Evolutionary conservation across 2,329 filamentous ascomycete genomes (phyloP), one percentile per base, ranked within the genome.

Genomic region (Ophiocordyceps camponoti-leonardi): DNA sequence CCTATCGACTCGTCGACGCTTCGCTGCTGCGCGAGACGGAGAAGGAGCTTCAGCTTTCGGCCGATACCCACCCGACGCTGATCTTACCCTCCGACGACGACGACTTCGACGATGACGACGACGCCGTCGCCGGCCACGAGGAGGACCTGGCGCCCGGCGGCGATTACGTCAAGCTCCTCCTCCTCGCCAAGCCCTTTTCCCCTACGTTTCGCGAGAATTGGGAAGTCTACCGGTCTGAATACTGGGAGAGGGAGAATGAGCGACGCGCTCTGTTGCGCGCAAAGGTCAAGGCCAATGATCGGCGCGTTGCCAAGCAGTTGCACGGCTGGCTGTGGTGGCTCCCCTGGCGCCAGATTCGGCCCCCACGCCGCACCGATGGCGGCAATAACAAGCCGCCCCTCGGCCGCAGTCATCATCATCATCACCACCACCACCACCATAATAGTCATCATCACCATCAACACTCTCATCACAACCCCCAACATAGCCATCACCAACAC

Each of bases 161-260:
- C 2, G 87, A 96, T 63, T 84, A 90, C 57, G 81, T 98, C 54
- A 92, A 94, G 61, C 73, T 98, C 1, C 69, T 96, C 18, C 71
- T 98, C 8, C 74, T 95, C 12, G 86, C 92, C 1, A 98, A 98
- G 59, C 87, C 88, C 0, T 98, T 98, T 58, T 93, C 86, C 6
- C 82, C 92, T 0, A 86, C 86, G 42, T 98, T 98, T 57, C 76
- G 92, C 19, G 88, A 96, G 61, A 94, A 94, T 52, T 98, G 92
- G 92, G 92, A 98, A 58, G 72, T 90, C 16, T 98, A 93, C 63
- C 76, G 92, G 45, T 80, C 82, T 31, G 88, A 95, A 49, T 98
- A 95, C 64, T 98, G 92, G 92, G 90, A 95, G 54, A 81, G 81
- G 49, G 92, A 98, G 61, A 98, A 98, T 58, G 86, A 94, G 61